Conservation (phyloP, 257 asterid genomes). For the Coffea canephora region DNA sequence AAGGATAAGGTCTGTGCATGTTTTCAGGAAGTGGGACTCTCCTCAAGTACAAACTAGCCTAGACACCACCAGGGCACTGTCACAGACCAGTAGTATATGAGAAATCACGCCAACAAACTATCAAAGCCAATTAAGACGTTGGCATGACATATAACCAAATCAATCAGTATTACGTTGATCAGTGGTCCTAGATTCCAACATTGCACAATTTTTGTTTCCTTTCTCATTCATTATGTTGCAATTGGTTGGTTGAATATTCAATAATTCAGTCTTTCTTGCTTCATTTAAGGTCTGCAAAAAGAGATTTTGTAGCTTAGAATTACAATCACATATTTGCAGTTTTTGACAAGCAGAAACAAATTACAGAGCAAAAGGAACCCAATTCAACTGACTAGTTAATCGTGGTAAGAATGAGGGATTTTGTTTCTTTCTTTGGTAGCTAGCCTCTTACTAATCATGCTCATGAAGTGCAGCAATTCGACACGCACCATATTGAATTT, state of each 20-base stretch:
- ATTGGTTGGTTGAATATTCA: slow-evolving; percentile 11
- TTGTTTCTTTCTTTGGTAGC: background rate
- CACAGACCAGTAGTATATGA: too few relatives aligned
- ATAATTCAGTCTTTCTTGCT: background rate
- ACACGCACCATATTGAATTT: background rate
- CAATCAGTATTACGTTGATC: background rate
- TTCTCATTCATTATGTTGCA: slow-evolving; percentile 4
- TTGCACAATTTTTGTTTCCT: background rate
- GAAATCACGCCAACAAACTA: background rate
- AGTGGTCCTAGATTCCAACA: slow-evolving; percentile 1
- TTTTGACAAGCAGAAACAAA: background rate
- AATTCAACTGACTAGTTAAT: too few relatives aligned
- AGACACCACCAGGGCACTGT: background rate
- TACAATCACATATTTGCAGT: background rate
- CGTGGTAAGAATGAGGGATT: too few relatives aligned
- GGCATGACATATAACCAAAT: slow-evolving; percentile 5
- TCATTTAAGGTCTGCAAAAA: background rate
- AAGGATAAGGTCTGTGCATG: background rate
- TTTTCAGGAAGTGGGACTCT: slow-evolving; percentile 8
- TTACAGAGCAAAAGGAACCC: background rate
- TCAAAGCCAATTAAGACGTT: background rate
- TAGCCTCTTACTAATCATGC: background rate
- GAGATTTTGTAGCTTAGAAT: background rate
- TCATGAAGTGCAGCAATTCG: background rate
- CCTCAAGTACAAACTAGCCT: background rate